These are phyloP conservation scores for Leishmania turanica DNA, from an alignment of 208 protist genomes.

Conservation along the genomic window DNA sequence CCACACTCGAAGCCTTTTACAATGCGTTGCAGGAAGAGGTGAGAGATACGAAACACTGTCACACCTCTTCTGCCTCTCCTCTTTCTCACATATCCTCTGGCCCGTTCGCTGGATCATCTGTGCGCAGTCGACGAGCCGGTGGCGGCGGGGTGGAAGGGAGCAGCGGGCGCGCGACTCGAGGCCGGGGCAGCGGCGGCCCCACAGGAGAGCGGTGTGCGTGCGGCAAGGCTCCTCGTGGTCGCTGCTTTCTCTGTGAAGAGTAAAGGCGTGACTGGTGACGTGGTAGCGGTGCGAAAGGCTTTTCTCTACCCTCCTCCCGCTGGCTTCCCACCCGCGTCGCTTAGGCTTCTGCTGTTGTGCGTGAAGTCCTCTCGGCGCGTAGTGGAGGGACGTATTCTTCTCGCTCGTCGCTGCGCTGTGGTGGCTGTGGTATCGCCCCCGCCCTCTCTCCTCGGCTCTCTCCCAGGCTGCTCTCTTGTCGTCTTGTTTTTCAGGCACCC, in stretches of 20 bases:
- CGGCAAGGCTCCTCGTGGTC: conserved; percentile 52
- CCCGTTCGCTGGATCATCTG: neutral
- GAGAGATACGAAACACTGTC: neutral
- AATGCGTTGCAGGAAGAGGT: conserved; percentile 4
- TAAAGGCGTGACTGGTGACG: neutral
- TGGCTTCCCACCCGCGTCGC: neutral
- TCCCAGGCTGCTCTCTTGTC: neutral
- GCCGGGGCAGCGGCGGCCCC: neutral
- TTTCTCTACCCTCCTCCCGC: neutral
- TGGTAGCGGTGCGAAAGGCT: neutral
- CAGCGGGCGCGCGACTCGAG: neutral
- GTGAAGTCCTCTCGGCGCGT: neutral
- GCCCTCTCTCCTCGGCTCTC: neutral
- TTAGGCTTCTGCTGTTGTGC: neutral
- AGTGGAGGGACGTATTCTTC: neutral
- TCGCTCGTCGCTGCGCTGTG: neutral
- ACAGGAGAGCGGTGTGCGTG: conserved; percentile 42
- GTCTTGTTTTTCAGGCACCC: neutral
- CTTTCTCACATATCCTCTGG: neutral
- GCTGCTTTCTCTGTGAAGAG: conserved; percentile 72
- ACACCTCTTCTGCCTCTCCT: neutral
- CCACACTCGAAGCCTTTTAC: neutral
- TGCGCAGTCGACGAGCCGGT: conserved; percentile 23
- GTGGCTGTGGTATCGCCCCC: neutral
- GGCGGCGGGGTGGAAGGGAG: neutral